Evolutionary conservation across 2,329 filamentous ascomycete species (phyloP), one percentile per base, ranked within the genome.

Genomic region (Fusarium phyllophilum): DNA sequence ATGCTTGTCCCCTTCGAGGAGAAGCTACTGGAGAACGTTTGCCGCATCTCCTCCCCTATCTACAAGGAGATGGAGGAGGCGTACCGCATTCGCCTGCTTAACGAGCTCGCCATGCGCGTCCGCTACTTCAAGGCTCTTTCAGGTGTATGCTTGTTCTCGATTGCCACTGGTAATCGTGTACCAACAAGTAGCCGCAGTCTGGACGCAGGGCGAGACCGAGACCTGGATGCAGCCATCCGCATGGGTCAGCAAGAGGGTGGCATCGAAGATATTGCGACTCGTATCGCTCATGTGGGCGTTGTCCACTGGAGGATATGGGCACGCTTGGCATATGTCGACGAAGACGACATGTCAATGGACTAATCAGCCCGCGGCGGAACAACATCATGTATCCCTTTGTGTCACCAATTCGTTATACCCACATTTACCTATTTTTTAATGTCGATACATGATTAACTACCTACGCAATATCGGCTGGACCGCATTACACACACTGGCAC

Each of bases 301-400:
- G 84, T 98, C 31, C 95, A 98, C 82, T 98, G 95, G 95, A 89
- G 94, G 55, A 92, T 97, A 7, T 98, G 95, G 94, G 89, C 89
- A 4, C 89, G 90, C 5, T 85, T 97, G 60, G 90, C 93, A 18
- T 97, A 97, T 79, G 74, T 83, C 20, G 82, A 81, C 33, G 86
- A 85, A 34, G 82, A 85, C 59, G 81, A 80, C 55, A 81, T 82
- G 78, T 69, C 75, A 34, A 68, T 82, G 61, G 82, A 84, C 45
- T 78, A 76, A 70, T 44, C 54, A 58, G 44, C 31, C 45, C 24
- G 18, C 45, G 48, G 55, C 44, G 42, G 49, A 59, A 45, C 66
- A 51, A 44, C 41, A 33, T 44, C 48, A 52, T 62, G 62, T 70
- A 71, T 65, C 38, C 39, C 33, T 75, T 65, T 70, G 64, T 69